Conservation (phyloP, 257 asterid genomes). For the Rauvolfia tetraphylla region DNA sequence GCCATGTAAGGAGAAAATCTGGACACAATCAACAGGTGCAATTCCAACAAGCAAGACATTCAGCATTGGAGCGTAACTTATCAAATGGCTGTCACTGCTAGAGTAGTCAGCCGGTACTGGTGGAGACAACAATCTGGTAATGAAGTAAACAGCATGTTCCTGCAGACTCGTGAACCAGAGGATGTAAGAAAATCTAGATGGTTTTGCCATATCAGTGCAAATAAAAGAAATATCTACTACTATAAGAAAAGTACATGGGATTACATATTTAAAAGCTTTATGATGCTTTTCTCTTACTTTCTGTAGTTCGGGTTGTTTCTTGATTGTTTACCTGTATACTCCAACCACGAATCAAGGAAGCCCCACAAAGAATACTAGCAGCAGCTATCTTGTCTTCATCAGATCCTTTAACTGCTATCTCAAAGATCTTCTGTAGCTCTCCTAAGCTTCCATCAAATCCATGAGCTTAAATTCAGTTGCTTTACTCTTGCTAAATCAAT, state of each 20-base stretch:
- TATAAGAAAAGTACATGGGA: background rate
- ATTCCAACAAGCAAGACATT: conserved; percentile 88
- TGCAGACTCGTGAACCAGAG: conserved; percentile 36
- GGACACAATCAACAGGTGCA: conserved; percentile 89
- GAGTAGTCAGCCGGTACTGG: conserved; percentile 60
- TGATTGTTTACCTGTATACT: conserved; percentile 62
- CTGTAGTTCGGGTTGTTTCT: background rate
- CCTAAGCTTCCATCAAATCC: conserved; percentile 94
- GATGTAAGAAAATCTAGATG: conserved; percentile 15
- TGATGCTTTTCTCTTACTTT: background rate
- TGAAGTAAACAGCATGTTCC: conserved; percentile 82
- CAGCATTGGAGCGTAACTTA: conserved; percentile 77
- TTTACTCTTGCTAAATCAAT: conserved; percentile 46
- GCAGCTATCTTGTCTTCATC: conserved; percentile 78
- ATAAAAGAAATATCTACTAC: background rate
- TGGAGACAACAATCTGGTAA: conserved; percentile 86
- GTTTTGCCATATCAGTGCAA: background rate
- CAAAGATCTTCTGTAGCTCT: conserved; percentile 86
- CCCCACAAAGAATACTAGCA: conserved; percentile 89
- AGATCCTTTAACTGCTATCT: conserved; percentile 74
- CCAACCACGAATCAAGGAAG: conserved; percentile 81
- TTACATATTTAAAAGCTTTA: background rate
- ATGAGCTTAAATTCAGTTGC: conserved; percentile 89
- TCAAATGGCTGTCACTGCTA: conserved; percentile 76
- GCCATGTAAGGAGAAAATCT: conserved; percentile 94